Conservation (phyloP, 2,329 filamentous ascomycete genomes). For the Aspergillus quadrilineatus region DNA sequence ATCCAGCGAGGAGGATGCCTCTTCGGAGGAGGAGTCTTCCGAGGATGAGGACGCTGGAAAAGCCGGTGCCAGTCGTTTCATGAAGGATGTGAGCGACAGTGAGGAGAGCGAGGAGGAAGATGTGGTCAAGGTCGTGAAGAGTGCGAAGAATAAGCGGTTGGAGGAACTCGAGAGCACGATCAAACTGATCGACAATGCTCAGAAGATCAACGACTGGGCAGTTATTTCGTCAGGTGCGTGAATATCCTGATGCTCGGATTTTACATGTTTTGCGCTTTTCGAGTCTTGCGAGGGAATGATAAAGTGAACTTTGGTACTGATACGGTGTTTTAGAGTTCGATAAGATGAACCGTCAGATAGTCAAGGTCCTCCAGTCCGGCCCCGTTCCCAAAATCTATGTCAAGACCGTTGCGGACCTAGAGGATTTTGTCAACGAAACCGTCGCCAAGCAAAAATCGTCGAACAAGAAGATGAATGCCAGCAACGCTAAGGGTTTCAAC, state of each 20-base stretch:
- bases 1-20: slow-evolving; percentile 55
- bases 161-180: slow-evolving; percentile 91
- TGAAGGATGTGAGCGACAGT: slow-evolving; percentile 73
- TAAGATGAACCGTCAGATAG: slow-evolving; percentile 83
- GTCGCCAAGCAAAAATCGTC: slow-evolving; percentile 94
- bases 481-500: slow-evolving; percentile 89
- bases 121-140: slow-evolving; percentile 83
- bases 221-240: slow-evolving; percentile 80
- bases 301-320: slow-evolving; percentile 11
- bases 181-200: slow-evolving; percentile 88
- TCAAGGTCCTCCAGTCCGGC: slow-evolving; percentile 73
- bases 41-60: slow-evolving; percentile 55
- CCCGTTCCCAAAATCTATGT: slow-evolving; percentile 88
- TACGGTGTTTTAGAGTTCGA: slow-evolving; percentile 69
- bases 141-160: slow-evolving; percentile 94
- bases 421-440: slow-evolving; percentile 91
- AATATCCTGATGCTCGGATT: background rate
- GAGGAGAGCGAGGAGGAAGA: slow-evolving; percentile 85
- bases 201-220: slow-evolving; percentile 98
- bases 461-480: slow-evolving; percentile 98
- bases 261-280: background rate
- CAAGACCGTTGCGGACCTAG: slow-evolving; percentile 87
- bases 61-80: slow-evolving; percentile 77
- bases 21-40: slow-evolving; percentile 36
- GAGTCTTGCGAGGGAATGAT: background rate